Conservation (phyloP, 2,329 filamentous ascomycete species). For the Ascochyta lentis region DNA sequence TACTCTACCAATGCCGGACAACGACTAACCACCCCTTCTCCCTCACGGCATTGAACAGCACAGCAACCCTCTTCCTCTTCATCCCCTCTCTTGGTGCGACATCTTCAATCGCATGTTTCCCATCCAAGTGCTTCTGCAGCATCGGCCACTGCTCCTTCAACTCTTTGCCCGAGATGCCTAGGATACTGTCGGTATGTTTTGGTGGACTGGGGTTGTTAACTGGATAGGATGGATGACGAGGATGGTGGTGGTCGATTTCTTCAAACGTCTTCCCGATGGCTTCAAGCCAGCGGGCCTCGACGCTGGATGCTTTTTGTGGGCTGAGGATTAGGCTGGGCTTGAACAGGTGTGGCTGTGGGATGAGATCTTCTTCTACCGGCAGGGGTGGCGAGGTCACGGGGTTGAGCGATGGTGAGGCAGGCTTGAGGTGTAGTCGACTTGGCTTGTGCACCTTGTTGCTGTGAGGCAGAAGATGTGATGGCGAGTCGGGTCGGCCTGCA, state of each 20-base stretch:
- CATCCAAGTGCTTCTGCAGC: constrained; percentile 88
- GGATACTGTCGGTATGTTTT: constrained; percentile 24
- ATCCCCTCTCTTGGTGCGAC: constrained; percentile 84
- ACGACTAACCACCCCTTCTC: constrained; percentile 65
- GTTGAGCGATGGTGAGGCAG: constrained; percentile 35
- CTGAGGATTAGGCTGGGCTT: constrained; percentile 64
- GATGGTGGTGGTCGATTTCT: constrained; percentile 47
- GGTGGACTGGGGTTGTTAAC: constrained; percentile 32
- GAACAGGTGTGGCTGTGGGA: constrained; percentile 33
- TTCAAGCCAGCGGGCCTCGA: constrained; percentile 75
- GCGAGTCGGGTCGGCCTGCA: constrained; percentile 29
- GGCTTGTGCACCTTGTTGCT: constrained; percentile 38
- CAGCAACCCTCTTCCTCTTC: constrained; percentile 73
- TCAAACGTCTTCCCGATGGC: constrained; percentile 45
- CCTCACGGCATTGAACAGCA: constrained; percentile 68
- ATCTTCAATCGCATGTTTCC: constrained; percentile 81
- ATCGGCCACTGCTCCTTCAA: constrained; percentile 72
- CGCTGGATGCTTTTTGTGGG: constrained; percentile 77
- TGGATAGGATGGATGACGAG: constrained; percentile 15
- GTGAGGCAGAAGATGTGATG: constrained; percentile 27
- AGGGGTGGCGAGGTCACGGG: constrained; percentile 27
- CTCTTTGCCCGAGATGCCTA: constrained; percentile 32
- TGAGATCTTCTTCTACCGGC: constrained; percentile 23
- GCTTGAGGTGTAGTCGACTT: constrained; percentile 43
- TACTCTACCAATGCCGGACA: constrained; percentile 49